Base-by-base conservation (phyloP, 2,329 filamentous ascomycete species). In the Cercospora sp. region DNA sequence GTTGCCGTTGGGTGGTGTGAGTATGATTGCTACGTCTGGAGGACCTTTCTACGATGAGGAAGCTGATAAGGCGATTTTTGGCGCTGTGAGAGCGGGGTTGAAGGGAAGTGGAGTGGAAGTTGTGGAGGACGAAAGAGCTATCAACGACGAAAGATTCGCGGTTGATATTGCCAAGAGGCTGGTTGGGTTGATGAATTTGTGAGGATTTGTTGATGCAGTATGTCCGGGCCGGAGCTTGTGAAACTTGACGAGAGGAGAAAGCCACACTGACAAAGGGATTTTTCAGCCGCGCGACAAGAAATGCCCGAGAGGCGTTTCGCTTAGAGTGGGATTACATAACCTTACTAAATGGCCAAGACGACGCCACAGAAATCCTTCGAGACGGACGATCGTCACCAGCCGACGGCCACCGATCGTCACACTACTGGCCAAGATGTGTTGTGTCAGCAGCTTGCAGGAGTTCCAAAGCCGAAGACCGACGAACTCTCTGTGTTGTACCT, bases 1-100 rank as follows among this genome's bases (percentile, higher is more conserved):
- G 78, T 74, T 91, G 7, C 90, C 90, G 0, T 80, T 76, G 9
- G 85, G 84, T 0, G 89, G 89, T 0, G 77, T 91, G 12, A 91
- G 89, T 74, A 83, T 87, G 79, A 82, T 92, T 58, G 82, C 87
- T 7, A 83, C 72, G 73, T 85, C 76, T 21, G 82, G 79, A 1
- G 83, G 80, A 2, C 79, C 87, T 0, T 91, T 90, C 73, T 79
- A 82, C 70, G 82, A 87, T 74, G 70, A 75, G 2, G 74, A 81
- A 34, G 84, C 84, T 3, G 85, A 88, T 71, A 74, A 77, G 16
- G 80, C 77, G 5, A 72, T 88, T 18, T 84, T 85, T 65, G 72
- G 77, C 0, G 79, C 83, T 0, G 77, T 91, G 16, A 81, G 79
- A 59, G 71, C 80, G 0, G 85, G 83, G 0, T 76, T 91, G 21